Evolutionary conservation across 805 yeast genomes (phyloP), one percentile per base, ranked within the genome.

Genomic region (Zygotorulaspora danielsina): DNA sequence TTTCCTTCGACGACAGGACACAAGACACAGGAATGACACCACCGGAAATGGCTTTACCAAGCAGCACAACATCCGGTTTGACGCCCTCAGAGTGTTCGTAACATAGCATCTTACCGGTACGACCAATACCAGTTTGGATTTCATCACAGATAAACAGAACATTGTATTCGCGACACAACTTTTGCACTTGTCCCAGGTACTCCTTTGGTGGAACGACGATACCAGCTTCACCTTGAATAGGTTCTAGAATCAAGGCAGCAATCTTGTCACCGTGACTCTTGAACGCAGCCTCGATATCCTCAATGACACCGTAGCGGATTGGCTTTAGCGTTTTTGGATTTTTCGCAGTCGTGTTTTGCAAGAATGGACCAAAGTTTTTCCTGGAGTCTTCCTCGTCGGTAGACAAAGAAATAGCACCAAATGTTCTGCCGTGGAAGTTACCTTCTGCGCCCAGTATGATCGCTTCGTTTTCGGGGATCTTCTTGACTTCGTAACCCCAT

Each of bases 191-290:
- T 38, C 79, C 65, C 51, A 90, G 74, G 69, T 89, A 90, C 54
- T 77, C 94, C 35, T 62, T 67, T 50, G 93, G 93, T 38, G 97
- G 97, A 18, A 89, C 96, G 19, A 89, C 90, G 50, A 90, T 90
- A 53, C 97, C 97, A 22, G 97, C 97, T 65, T 90, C 97, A 63
- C 97, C 97, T 65, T 90, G 97, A 57, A 89, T 89, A 47, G 97
- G 97, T 69, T 90, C 97, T 53, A 90, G 76, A 49, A 90, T 69
- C 50, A 90, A 76, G 29, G 96, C 97, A 32, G 96, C 95, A 49
- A 90, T 79, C 61, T 79, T 81, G 62, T 84, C 90, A 49, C 96
- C 96, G 17, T 90, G 87, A 41, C 76, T 76, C 49, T 73, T 69
- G 55, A 89, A 79, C 2, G 95, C 96, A 51, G 71, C 71, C 65